phyloP scores from a whole-genome alignment of 192 early-diverging fungal species.

The Diversispora eburnea region DNA sequence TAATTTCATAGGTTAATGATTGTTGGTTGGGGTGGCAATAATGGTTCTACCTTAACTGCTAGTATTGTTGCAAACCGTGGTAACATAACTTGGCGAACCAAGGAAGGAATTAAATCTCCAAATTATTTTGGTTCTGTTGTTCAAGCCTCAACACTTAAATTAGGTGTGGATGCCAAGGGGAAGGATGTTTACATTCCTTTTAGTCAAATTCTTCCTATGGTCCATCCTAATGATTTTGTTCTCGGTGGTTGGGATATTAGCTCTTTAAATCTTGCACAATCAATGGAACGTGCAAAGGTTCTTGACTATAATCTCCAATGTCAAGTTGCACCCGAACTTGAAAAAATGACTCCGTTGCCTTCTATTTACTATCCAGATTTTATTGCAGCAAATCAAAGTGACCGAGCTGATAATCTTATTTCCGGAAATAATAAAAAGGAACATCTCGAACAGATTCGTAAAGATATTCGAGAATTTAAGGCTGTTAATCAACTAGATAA shows the following conservation, averaged over 20 bases:
- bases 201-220: constrained; percentile 91
- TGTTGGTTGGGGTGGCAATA: constrained; percentile 99
- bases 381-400: constrained; percentile 97
- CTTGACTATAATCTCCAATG: constrained; percentile 96
- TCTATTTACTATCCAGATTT: constrained; percentile 99
- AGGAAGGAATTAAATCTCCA: constrained; percentile 83
- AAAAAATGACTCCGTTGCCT: constrained; percentile 79
- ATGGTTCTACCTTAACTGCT: constrained; percentile 95
- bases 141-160: constrained; percentile 93
- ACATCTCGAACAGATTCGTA: constrained; percentile 89
- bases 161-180: constrained; percentile 80
- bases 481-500: constrained; percentile 79
- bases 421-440: constrained; percentile 79
- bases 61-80: constrained; percentile 92
- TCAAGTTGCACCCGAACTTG: constrained; percentile 80
- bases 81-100: constrained; percentile 88
- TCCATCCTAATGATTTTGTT: constrained; percentile 93
- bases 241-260: constrained; percentile 99
- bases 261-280: constrained; percentile 75
- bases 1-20: constrained; percentile 79
- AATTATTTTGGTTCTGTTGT: constrained; percentile 98
- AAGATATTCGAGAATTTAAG: constrained; percentile 97
- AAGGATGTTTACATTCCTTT: constrained; percentile 94
- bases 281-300: constrained; percentile 95
- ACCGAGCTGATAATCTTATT: constrained; percentile 92